Evolutionary conservation across 129 eudicot genomes (phyloP), one percentile per base, ranked within the genome.

Genomic region (Scalesia atractyloides): DNA sequence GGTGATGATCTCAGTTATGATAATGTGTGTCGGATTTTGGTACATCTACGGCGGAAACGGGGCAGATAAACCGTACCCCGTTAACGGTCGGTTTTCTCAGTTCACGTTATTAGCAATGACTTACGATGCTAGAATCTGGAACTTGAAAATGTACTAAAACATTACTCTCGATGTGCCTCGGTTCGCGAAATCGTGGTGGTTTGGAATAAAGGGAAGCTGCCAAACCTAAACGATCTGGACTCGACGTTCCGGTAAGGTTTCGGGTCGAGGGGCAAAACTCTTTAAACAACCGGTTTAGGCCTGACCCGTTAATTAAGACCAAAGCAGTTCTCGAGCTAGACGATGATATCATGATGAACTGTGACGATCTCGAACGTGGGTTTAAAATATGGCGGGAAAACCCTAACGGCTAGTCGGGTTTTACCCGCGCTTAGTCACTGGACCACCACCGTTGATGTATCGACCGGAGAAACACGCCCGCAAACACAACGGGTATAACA

Each of bases 331-430:
- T 93, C 0, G 97, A 93, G 46, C 87, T 93, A 2, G 98, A 93
- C 17, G 98, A 89, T 49, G 98, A 93, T 37, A 87, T 93, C 74
- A 82, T 93, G 92, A 93, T 93, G 98, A 80, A 81, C 8, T 93
- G 98, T 44, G 80, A 93, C 15, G 95, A 93, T 67, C 46, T 89
- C 5, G 98, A 93, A 72, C 87, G 96, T 0, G 98, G 95, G 37
- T 89, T 93, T 41, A 81, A 71, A 64, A 89, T 89, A 6, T 93
- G 98, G 98, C 81, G 97, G 7, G 95, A 89, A 64, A 80, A 84
- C 74, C 97, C 98, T 0, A 84, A 3, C 74, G 87, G 73, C 80
- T 93, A 0, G 98, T 93, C 33, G 96, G 98, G 69, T 93, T 93
- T 44, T 93, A 93, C 79, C 97, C 98, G 0, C 84, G 97, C 67